phyloP scores from a whole-genome alignment of 2,329 filamentous ascomycete species.

The Ophiobolus disseminans region DNA sequence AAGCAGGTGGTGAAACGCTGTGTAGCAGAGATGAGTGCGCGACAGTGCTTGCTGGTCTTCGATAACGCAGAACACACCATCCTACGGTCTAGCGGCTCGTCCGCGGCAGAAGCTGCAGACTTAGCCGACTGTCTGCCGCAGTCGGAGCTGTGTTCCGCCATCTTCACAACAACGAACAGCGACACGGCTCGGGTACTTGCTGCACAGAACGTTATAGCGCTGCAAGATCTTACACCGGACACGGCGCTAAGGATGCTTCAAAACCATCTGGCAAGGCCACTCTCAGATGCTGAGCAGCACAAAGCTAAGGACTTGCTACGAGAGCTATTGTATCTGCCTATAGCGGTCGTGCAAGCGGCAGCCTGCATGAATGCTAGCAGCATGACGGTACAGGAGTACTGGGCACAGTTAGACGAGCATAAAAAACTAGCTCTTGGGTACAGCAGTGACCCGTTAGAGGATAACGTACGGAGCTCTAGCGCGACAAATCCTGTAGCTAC shows the following conservation, averaged over 20 bases:
- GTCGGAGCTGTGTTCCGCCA: constrained; percentile 19
- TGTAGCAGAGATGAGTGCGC: neutral
- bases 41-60: constrained; percentile 1
- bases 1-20: constrained; percentile 24
- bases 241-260: constrained; percentile 24
- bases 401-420: constrained; percentile 9
- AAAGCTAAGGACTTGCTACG: constrained; percentile 17
- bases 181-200: constrained; percentile 18
- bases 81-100: constrained; percentile 2
- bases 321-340: constrained; percentile 25
- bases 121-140: constrained; percentile 19
- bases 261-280: constrained; percentile 12
- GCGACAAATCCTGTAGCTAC: constrained; percentile 50
- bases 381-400: constrained; percentile 22
- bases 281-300: constrained; percentile 14
- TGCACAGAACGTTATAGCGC: constrained; percentile 17
- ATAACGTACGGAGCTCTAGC: constrained; percentile 24
- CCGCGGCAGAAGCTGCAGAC: constrained; percentile 18
- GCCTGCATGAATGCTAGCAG: constrained; percentile 19
- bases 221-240: constrained; percentile 21
- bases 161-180: constrained; percentile 26
- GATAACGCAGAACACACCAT: neutral
- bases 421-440: constrained; percentile 43
- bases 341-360: constrained; percentile 28
- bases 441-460: constrained; percentile 45